These are phyloP conservation scores for Myxozyma geophila DNA, from an alignment of 805 yeast species.

Conservation along the genomic window DNA sequence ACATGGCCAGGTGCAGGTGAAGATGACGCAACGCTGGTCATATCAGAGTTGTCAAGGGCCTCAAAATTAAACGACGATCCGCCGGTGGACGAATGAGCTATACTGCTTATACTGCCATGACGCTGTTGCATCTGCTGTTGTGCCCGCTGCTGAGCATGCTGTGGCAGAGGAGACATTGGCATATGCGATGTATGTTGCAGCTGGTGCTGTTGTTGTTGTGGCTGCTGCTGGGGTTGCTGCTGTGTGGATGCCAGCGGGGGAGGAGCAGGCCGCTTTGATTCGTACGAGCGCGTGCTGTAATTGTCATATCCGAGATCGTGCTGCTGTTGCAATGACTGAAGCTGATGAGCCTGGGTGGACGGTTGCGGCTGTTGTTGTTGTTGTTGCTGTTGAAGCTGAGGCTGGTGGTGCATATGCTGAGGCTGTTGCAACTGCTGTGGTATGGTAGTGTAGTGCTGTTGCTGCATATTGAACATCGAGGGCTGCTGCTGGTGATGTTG, in stretches of 20 bases:
- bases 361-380: slow-evolving; percentile 20
- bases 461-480: slow-evolving; percentile 2
- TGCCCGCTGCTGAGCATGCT: slow-evolving; percentile 11
- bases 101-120: slow-evolving; percentile 3
- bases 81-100: slow-evolving; percentile 7
- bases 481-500: slow-evolving; percentile 14
- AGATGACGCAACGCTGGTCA: slow-evolving; percentile 16
- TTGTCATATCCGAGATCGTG: slow-evolving; percentile 10
- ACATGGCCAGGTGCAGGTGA: slow-evolving; percentile 21
- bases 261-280: slow-evolving; percentile 4
- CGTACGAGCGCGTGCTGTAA: slow-evolving; percentile 10
- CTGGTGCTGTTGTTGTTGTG: slow-evolving; percentile 20
- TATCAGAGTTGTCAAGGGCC: slow-evolving; percentile 25
- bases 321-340: slow-evolving; percentile 20
- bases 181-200: neutral
- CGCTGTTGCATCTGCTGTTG: slow-evolving; percentile 16
- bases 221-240: slow-evolving; percentile 5
- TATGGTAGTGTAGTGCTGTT: slow-evolving; percentile 12
- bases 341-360: slow-evolving; percentile 13
- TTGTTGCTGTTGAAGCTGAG: neutral
- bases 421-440: slow-evolving; percentile 13
- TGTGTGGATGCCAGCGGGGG: neutral
- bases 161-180: slow-evolving; percentile 12
- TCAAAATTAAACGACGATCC: slow-evolving; percentile 24
- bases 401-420: slow-evolving; percentile 19